Conservation (phyloP, 2,329 filamentous ascomycete species). For the Botryotinia convoluta region DNA sequence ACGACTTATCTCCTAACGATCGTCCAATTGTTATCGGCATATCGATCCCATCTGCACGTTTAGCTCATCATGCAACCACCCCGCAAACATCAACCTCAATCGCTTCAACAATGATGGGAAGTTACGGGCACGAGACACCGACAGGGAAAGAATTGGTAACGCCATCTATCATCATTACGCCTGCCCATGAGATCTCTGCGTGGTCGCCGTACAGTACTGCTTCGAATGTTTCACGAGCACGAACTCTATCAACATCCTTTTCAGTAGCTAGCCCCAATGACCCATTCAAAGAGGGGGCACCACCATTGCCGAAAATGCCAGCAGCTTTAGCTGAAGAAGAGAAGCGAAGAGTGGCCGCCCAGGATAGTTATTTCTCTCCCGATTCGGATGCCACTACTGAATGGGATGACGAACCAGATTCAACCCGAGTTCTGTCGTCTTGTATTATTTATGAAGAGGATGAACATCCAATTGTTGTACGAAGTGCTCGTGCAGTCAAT, state of each 20-base stretch:
- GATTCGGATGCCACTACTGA: slow-evolving; percentile 35
- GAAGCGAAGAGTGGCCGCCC: slow-evolving; percentile 29
- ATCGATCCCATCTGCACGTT: slow-evolving; percentile 55
- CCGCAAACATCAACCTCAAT: slow-evolving; percentile 44
- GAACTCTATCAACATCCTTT: slow-evolving; percentile 46
- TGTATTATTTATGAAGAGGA: slow-evolving; percentile 72
- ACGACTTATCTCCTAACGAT: slow-evolving; percentile 63
- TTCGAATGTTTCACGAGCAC: slow-evolving; percentile 21
- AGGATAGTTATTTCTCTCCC: slow-evolving; percentile 36
- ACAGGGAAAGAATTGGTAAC: slow-evolving; percentile 38
- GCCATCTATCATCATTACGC: slow-evolving; percentile 53
- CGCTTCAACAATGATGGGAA: slow-evolving; percentile 30
- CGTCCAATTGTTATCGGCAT: slow-evolving; percentile 74
- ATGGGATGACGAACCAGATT: slow-evolving; percentile 33
- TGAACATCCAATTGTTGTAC: slow-evolving; percentile 45
- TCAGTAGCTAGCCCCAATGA: slow-evolving; percentile 51
- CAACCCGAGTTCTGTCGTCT: slow-evolving; percentile 41
- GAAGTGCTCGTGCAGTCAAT: slow-evolving; percentile 42
- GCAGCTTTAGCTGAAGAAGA: slow-evolving; percentile 37
- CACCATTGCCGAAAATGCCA: slow-evolving; percentile 60
- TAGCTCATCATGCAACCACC: slow-evolving; percentile 48
- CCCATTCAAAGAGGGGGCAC: slow-evolving; percentile 42
- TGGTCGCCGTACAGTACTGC: slow-evolving; percentile 35
- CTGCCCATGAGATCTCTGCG: slow-evolving; percentile 43
- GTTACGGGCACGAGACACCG: slow-evolving; percentile 29